phyloP scores from a whole-genome alignment of 805 yeast genomes.

The Barnettozyma populi region DNA sequence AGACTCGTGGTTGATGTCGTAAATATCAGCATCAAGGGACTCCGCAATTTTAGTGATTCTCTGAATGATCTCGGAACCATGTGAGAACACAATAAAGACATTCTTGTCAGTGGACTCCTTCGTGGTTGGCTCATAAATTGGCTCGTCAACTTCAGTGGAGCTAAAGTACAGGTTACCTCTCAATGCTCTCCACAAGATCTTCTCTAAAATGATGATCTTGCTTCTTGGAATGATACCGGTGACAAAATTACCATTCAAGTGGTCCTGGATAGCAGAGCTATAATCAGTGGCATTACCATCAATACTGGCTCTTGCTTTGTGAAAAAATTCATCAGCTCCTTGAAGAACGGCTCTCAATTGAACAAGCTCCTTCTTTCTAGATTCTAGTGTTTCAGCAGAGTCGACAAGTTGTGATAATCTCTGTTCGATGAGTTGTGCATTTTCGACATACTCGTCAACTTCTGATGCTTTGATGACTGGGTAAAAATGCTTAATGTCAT shows the following conservation, averaged over 20 bases:
- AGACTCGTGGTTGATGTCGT: slow-evolving; percentile 43
- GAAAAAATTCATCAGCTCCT: slow-evolving; percentile 45
- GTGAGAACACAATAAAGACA: slow-evolving; percentile 85
- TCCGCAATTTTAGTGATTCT: slow-evolving; percentile 83
- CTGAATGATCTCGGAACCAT: slow-evolving; percentile 69
- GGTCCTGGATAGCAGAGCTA: slow-evolving; percentile 1
- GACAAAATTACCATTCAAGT: slow-evolving; percentile 39
- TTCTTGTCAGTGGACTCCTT: slow-evolving; percentile 61
- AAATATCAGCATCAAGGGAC: slow-evolving; percentile 82
- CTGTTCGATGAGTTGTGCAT: slow-evolving; percentile 67
- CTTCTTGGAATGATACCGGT: slow-evolving; percentile 80
- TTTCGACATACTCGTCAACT: slow-evolving; percentile 61
- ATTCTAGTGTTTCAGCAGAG: slow-evolving; percentile 57
- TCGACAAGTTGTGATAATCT: slow-evolving; percentile 68
- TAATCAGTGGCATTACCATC: slow-evolving; percentile 3
- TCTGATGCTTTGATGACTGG: slow-evolving; percentile 27
- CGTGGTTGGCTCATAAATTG: slow-evolving; percentile 60
- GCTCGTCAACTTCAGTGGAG: slow-evolving; percentile 65
- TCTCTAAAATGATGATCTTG: slow-evolving; percentile 66
- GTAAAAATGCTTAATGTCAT: slow-evolving; percentile 20
- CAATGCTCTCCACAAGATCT: slow-evolving; percentile 86
- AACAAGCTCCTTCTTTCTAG: slow-evolving; percentile 55
- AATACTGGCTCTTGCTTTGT: slow-evolving; percentile 18
- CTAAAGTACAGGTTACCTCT: slow-evolving; percentile 87
- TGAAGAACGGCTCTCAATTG: slow-evolving; percentile 53